A percentile compares a stretch with the other conserved stretches of the same genome.
Evolutionary conservation across 768 basidiomycete species (phyloP).

Genomic region (Suillus fuscotomentosus): DNA sequence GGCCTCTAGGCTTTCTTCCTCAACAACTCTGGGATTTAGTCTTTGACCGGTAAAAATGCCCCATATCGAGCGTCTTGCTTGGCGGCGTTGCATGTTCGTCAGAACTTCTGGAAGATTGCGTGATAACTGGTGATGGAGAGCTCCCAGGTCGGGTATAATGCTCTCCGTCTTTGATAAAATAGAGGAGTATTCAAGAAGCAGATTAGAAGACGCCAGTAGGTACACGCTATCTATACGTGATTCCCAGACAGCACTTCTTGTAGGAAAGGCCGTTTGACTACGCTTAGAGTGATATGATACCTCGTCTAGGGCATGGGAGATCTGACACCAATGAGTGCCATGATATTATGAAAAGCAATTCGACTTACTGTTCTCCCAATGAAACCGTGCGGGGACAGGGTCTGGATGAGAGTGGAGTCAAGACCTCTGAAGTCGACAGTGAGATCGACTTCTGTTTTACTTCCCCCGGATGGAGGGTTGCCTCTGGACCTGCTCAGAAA

Average conservation of each 20-base stretch:
- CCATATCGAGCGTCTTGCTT: neutral
- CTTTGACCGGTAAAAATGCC: neutral
- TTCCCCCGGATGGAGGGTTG: neutral
- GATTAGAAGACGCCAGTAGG: conserved; percentile 29
- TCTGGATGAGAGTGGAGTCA: conserved; percentile 20
- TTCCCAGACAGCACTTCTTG: conserved; percentile 6
- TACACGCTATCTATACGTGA: conserved; percentile 23
- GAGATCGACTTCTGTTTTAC: conserved; percentile 14
- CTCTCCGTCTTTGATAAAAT: conserved; percentile 19
- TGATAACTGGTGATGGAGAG: conserved; percentile 15
- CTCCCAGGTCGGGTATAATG: conserved; percentile 16
- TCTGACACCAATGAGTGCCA: conserved; percentile 15
- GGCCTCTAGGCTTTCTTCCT: conserved; percentile 11
- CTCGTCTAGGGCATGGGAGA: conserved; percentile 30
- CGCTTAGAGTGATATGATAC: conserved; percentile 18
- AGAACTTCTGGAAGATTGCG: neutral
- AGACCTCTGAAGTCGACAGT: conserved; percentile 15
- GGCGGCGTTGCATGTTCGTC: neutral
- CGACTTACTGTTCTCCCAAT: conserved; percentile 28
- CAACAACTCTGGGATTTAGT: neutral
- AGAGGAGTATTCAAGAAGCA: conserved; percentile 32
- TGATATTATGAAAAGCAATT: neutral
- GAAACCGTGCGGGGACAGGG: conserved; percentile 22
- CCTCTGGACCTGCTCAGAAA: conserved; percentile 1
- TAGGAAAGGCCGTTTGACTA: neutral